Conservation (phyloP, 371 early-diverging fungal species). For the Mortierella sp. region DNA sequence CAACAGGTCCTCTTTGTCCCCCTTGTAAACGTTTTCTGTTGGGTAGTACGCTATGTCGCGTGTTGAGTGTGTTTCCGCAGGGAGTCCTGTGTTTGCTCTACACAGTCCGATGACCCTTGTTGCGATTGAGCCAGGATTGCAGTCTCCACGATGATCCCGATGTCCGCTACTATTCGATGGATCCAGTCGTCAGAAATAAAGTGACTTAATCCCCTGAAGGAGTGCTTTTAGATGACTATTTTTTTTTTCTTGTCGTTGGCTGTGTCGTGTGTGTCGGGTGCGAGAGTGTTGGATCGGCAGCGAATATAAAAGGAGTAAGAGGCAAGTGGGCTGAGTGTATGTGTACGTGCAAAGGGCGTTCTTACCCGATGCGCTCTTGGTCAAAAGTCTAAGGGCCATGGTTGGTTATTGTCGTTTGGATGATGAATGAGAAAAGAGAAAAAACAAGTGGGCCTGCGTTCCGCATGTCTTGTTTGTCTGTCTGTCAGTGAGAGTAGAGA, state of each 20-base stretch:
- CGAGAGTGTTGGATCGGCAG: neutral
- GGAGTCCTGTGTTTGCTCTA: neutral
- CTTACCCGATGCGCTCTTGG: slow-evolving; percentile 61
- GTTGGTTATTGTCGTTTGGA: slow-evolving; percentile 20
- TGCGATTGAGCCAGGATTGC: neutral
- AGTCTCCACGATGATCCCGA: slow-evolving; percentile 4
- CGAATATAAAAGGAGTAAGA: neutral
- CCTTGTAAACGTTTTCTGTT: neutral
- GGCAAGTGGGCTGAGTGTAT: neutral
- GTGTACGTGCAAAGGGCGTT: neutral
- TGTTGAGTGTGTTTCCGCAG: neutral
- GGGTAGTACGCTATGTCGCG: neutral
- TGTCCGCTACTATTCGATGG: neutral
- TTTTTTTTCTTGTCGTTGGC: neutral
- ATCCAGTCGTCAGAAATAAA: neutral
- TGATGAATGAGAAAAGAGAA: slow-evolving; percentile 8
- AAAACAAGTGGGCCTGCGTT: neutral
- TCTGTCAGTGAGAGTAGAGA: neutral
- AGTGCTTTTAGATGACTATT: neutral
- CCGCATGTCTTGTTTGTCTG: slow-evolving; percentile 5
- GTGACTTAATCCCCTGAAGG: neutral
- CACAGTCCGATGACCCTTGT: neutral
- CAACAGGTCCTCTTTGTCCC: neutral
- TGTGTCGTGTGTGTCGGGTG: neutral
- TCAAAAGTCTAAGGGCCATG: slow-evolving; percentile 60